Conservation (phyloP, 1,139 yeast species). For the Debaryomycetaceae sp. region DNA sequence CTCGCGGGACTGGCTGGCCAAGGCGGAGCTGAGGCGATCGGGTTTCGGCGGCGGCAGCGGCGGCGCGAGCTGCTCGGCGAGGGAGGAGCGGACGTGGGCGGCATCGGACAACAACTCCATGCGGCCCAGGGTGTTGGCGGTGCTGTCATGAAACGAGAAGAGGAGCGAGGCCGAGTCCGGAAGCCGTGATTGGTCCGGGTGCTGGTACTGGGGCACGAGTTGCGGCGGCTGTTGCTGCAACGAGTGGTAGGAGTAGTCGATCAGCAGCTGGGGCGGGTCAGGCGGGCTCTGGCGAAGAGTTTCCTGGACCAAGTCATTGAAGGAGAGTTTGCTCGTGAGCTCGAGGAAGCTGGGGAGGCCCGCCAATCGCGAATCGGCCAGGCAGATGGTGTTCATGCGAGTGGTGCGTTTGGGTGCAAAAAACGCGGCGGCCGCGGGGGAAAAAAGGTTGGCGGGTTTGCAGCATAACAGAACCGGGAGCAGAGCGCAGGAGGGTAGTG, state of each 20-base stretch:
- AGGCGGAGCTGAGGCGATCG: background rate
- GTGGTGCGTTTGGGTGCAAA: too few relatives aligned
- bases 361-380: background rate
- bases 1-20: background rate
- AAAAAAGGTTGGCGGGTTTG: too few relatives aligned
- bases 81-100: background rate
- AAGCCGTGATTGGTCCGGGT: background rate
- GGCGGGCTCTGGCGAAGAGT: background rate
- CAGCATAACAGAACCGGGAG: too few relatives aligned
- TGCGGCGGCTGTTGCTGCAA: background rate
- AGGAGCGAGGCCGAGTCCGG: background rate
- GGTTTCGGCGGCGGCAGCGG: background rate
- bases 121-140: background rate
- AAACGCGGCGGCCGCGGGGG: too few relatives aligned
- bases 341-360: slow-evolving; percentile 2
- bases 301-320: background rate
- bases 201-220: background rate
- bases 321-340: slow-evolving; percentile 1
- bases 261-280: background rate
- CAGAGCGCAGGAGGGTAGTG: too few relatives aligned
- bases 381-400: slow-evolving; percentile 1
- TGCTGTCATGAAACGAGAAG: too few relatives aligned
- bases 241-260: background rate
- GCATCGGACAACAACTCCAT: background rate
- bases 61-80: too few relatives aligned